These are phyloP conservation scores for Rubia peregrina DNA, from an alignment of 305 asterid species.

Conservation along the genomic window DNA sequence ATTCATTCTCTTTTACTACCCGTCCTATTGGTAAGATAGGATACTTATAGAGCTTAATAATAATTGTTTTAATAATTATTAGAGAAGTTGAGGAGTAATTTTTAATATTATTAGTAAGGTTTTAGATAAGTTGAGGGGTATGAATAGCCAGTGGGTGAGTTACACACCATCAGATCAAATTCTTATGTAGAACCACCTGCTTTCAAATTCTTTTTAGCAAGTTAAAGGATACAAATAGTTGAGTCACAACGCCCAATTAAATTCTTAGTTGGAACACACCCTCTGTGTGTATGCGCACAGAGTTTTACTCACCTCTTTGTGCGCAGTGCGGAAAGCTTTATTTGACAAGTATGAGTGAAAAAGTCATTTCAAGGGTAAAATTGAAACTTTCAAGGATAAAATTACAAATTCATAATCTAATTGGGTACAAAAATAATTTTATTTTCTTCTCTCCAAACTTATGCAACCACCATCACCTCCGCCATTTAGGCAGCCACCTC, in stretches of 20 bases:
- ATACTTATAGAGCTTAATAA: neutral
- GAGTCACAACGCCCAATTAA: neutral
- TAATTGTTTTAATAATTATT: no score
- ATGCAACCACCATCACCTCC: neutral
- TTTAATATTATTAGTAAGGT: no score
- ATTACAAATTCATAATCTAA: neutral
- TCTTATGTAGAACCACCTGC: neutral
- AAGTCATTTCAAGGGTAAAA: neutral
- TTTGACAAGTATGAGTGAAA: neutral
- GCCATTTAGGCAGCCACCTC: neutral
- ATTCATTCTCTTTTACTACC: no score
- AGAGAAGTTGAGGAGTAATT: neutral
- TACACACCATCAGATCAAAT: no score
- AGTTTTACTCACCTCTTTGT: neutral
- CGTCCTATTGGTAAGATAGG: no score
- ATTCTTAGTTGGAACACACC: neutral
- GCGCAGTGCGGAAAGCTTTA: neutral
- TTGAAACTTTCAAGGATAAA: neutral
- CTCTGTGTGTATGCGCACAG: neutral
- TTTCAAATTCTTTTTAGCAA: no score
- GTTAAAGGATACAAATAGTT: neutral
- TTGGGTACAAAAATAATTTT: neutral
- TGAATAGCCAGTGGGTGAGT: neutral
- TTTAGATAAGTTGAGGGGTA: neutral
- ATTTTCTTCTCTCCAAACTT: neutral